phyloP scores from a whole-genome alignment of 73 alveolate genomes.

The Symbiodinium natans region DNA sequence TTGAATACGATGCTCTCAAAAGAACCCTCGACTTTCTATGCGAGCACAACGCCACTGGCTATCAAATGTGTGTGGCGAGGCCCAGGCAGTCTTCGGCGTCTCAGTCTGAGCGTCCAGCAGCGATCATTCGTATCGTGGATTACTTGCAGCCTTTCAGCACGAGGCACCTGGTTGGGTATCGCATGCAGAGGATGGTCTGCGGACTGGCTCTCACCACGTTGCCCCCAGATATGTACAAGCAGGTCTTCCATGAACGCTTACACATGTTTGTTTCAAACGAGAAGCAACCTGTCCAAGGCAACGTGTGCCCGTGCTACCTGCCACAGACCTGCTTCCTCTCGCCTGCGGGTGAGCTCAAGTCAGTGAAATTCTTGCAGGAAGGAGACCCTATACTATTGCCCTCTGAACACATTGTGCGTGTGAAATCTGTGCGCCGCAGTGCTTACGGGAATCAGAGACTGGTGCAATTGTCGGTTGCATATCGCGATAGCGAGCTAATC shows the following conservation, averaged over 20 bases:
- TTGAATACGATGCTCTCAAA: background rate
- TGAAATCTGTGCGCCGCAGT: background rate
- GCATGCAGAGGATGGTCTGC: background rate
- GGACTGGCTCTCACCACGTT: background rate
- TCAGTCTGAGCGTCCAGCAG: background rate
- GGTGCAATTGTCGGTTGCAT: background rate
- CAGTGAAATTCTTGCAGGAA: background rate
- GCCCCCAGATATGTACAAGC: background rate
- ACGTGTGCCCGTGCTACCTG: background rate
- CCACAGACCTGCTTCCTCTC: background rate
- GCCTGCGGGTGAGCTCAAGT: background rate
- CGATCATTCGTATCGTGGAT: background rate
- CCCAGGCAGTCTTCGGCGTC: background rate
- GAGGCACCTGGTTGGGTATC: too few species aligned
- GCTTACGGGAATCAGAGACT: background rate
- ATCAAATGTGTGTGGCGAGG: background rate
- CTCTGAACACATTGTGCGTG: background rate
- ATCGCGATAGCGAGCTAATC: background rate
- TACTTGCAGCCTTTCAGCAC: background rate
- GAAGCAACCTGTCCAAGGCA: background rate
- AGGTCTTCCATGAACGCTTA: background rate
- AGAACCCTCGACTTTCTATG: background rate
- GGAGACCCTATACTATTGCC: background rate
- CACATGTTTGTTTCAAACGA: background rate
- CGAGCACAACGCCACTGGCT: background rate